Percentiles rank a stretch among this genome's conserved stretches.
phyloP scores from a whole-genome alignment of 1,139 yeast genomes.

The Protomyces pachydermus region DNA sequence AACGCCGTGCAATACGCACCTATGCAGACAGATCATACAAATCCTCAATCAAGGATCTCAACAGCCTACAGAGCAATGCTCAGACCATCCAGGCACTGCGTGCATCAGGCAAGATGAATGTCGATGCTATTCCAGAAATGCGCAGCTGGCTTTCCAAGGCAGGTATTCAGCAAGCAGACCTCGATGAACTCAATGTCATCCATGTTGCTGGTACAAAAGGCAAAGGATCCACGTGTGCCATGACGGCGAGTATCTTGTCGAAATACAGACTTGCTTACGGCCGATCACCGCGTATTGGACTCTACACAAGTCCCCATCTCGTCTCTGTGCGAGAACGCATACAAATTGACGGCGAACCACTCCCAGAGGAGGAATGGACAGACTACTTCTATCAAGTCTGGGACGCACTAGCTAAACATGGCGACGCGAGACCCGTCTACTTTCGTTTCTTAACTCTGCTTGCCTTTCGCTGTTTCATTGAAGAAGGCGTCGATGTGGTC shows the following conservation, averaged over 20 bases:
- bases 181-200: constrained; percentile 68
- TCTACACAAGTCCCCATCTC: constrained; percentile 92
- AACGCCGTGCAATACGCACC: not conserved
- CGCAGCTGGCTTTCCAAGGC: constrained; percentile 82
- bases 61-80: constrained; percentile 84
- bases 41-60: constrained; percentile 80
- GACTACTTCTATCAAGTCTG: constrained; percentile 90
- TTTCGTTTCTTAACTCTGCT: constrained; percentile 83
- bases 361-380: constrained; percentile 59
- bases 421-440: constrained; percentile 71
- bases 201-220: constrained; percentile 99
- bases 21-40: constrained; percentile 32
- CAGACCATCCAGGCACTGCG: constrained; percentile 81
- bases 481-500: constrained; percentile 86
- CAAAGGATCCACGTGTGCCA: constrained; percentile 96
- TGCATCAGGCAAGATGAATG: constrained; percentile 66
- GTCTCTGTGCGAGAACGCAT: constrained; percentile 90
- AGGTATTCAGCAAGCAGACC: constrained; percentile 66
- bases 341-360: constrained; percentile 79
- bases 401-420: constrained; percentile 65
- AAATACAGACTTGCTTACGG: constrained; percentile 43
- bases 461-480: constrained; percentile 82
- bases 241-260: constrained; percentile 69
- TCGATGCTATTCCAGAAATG: constrained; percentile 77
- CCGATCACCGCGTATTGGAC: constrained; percentile 56